Evolutionary conservation across 140 eudicot species (phyloP), one percentile per base, ranked within the genome.

Genomic region (Artemisia princeps): DNA sequence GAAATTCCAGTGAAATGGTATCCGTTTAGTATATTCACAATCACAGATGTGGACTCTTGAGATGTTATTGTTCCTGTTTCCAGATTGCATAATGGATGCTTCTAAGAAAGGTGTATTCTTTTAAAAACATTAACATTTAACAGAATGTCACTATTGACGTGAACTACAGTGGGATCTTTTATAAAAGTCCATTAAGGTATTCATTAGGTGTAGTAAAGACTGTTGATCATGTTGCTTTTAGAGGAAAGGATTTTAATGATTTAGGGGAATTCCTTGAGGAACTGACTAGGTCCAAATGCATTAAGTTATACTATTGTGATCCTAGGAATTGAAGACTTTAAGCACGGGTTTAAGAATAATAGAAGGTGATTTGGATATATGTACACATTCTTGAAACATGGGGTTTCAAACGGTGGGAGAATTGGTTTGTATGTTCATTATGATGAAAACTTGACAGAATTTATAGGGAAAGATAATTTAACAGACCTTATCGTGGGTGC

Each of bases 361-460:
- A 23, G 11, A 57, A 22, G 9, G 37, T 55, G 61, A 55, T 16
- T 20, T 19, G 5, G 42, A 57, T 57, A 22, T 57, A 4, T 23
- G 23, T 57, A 57, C 4, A 17, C n/a, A n/a, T 23, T 57, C 0
- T 57, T 57, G 17, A 42, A 57, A 19, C 37, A 57, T 57, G 62
- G 62, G 40, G 6, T 10, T 57, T 3, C n/a, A 19, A 57, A 57
- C 24, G 40, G 42, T 11, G 4, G 62, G 12, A 0, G 16, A 2
- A 57, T 57, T 57, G 15, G 62, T 57, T 23, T 57, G 15, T 57
- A 57, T 19, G 33, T 57, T 57, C 62, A 57, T 23, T 3, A 10
- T 10, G 40, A 57, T 57, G 62, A 57, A 6, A 57, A 57, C 2
- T 23, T 57, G 17, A 57, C 37, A 2, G 10, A 23, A 1, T 23